Percentiles rank a stretch among this genome's conserved stretches.
These are phyloP conservation scores for Nowakowskiella sp. DNA, from an alignment of 192 early-diverging fungal genomes.

Conservation along the genomic window DNA sequence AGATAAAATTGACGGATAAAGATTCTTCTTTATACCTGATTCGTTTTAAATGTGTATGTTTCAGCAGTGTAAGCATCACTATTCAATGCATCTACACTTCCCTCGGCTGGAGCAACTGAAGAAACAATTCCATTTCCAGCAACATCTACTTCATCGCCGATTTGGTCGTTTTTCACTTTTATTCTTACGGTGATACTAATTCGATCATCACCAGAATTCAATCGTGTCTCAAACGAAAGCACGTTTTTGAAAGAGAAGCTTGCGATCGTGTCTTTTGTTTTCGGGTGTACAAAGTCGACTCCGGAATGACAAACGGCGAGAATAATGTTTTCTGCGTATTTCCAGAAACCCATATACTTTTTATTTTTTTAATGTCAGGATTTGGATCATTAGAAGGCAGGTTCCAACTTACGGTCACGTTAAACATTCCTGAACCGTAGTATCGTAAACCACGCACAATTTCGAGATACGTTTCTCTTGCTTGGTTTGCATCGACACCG, in stretches of 20 bases:
- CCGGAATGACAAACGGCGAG: slow-evolving; percentile 31
- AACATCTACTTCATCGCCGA: slow-evolving; percentile 21
- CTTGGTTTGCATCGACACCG: slow-evolving; percentile 18
- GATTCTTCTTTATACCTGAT: slow-evolving; percentile 6
- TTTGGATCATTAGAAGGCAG: neutral
- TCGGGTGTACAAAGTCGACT: slow-evolving; percentile 36
- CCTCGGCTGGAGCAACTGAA: neutral
- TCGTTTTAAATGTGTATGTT: slow-evolving; percentile 28
- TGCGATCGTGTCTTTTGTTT: slow-evolving; percentile 30
- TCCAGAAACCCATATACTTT: slow-evolving; percentile 34
- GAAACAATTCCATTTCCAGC: neutral
- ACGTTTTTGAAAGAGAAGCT: slow-evolving; percentile 31
- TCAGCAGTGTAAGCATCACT: neutral
- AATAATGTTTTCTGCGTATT: slow-evolving; percentile 36
- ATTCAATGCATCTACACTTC: neutral
- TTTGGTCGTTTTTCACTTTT: slow-evolving; percentile 11
- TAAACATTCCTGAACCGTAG: slow-evolving; percentile 38
- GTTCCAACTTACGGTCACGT: slow-evolving; percentile 30
- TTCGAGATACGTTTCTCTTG: slow-evolving; percentile 37
- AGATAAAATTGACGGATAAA: neutral
- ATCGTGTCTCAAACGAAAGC: slow-evolving; percentile 21
- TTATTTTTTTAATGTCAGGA: slow-evolving; percentile 4
- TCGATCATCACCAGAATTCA: slow-evolving; percentile 13
- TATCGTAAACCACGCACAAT: slow-evolving; percentile 25
- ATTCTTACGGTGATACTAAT: slow-evolving; percentile 22